Evolutionary conservation across 352 stramenopile species (phyloP).

Genomic region (Pythium insidiosum): DNA sequence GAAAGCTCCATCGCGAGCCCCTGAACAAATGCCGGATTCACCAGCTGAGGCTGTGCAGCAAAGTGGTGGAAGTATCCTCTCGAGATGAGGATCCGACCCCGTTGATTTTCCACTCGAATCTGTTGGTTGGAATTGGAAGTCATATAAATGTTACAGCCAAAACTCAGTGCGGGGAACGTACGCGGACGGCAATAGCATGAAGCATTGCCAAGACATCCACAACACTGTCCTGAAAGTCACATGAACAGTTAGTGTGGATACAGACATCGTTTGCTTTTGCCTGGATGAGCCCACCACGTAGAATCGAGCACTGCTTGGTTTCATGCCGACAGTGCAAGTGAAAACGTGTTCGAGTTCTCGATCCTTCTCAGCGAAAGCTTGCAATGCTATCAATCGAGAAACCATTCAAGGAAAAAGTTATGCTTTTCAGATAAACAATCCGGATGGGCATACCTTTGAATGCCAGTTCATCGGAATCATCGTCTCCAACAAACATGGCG

Average conservation of each 20-base stretch:
- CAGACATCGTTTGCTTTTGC: background rate
- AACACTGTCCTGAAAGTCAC: constrained; percentile 28
- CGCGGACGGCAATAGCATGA: constrained; percentile 40
- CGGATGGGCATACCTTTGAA: constrained; percentile 36
- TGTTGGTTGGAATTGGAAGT: too few relatives aligned
- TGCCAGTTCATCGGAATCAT: constrained; percentile 94
- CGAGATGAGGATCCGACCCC: background rate
- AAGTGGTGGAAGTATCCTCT: constrained; percentile 8
- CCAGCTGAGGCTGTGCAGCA: background rate
- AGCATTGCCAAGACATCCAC: constrained; percentile 42
- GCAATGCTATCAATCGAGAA: constrained; percentile 25
- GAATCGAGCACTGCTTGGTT: constrained; percentile 92
- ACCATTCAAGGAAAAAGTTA: background rate
- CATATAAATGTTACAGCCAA: background rate
- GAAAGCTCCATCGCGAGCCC: background rate
- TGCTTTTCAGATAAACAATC: background rate
- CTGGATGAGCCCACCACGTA: constrained; percentile 71
- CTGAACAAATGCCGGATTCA: constrained; percentile 6
- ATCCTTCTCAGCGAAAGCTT: constrained; percentile 28
- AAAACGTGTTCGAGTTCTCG: constrained; percentile 52
- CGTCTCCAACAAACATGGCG: constrained; percentile 94
- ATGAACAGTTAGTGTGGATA: background rate
- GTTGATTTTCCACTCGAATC: too few relatives aligned
- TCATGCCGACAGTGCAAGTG: constrained; percentile 96
- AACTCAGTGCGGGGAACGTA: constrained; percentile 11